These are phyloP conservation scores for Xylariales sp. DNA, from an alignment of 2,329 filamentous ascomycete species.

Conservation along the genomic window DNA sequence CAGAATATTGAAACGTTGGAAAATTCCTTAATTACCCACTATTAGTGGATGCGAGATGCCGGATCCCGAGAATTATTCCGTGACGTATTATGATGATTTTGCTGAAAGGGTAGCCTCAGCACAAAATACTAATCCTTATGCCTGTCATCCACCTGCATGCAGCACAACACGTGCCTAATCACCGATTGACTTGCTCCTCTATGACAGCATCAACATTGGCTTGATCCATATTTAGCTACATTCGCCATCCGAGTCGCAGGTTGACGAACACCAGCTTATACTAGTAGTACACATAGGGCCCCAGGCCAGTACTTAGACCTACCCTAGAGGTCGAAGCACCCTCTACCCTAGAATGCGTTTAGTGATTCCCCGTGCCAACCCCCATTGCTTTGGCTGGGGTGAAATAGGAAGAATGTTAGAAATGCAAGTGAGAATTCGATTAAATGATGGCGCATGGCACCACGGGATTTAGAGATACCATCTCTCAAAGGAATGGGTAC, in stretches of 20 bases:
- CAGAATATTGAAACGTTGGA: not conserved
- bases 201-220: constrained; percentile 36
- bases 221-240: constrained; percentile 19
- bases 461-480: no score
- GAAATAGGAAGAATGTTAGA: not conserved
- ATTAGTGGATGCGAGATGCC: constrained; percentile 35
- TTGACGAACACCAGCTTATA: not conserved
- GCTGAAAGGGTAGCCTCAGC: constrained; percentile 24
- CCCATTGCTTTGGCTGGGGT: not conserved
- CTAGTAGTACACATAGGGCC: not conserved
- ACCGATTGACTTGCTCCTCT: constrained; percentile 28
- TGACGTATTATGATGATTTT: constrained; percentile 13
- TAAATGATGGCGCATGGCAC: not conserved
- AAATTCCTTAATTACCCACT: constrained; percentile 3
- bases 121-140: constrained; percentile 24
- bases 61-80: constrained; percentile 30
- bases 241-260: constrained; percentile 13
- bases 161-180: constrained; percentile 36
- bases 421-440: not conserved
- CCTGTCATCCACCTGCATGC: constrained; percentile 38
- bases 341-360: not conserved
- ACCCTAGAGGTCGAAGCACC: not conserved
- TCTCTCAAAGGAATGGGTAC: not conserved
- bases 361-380: not conserved
- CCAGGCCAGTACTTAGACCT: no score